phyloP scores from a whole-genome alignment of 768 basidiomycete genomes.

The Collybiopsis confluens region DNA sequence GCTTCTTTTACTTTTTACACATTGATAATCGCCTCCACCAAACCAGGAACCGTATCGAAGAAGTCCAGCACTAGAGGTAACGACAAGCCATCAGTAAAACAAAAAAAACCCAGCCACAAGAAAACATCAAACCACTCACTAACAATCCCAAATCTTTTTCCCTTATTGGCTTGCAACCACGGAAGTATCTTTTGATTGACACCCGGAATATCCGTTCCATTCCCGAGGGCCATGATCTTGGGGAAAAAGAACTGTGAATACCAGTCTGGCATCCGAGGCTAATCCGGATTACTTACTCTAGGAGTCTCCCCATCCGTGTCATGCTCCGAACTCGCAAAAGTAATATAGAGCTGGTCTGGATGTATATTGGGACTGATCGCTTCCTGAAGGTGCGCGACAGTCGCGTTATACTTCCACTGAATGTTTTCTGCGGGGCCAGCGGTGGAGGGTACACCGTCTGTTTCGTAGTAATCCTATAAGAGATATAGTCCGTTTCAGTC shows the following conservation, averaged over 20 bases:
- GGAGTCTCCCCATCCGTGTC: conserved; percentile 32
- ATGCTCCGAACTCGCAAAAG: conserved; percentile 42
- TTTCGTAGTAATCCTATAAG: conserved; percentile 36
- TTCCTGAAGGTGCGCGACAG: conserved; percentile 36
- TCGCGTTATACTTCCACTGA: conserved; percentile 37
- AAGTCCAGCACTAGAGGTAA: conserved; percentile 40
- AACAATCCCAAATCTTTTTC: conserved; percentile 42
- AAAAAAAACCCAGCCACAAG: not conserved
- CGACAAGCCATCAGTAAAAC: not conserved
- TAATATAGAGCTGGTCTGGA: conserved; percentile 42
- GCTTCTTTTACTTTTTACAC: not conserved
- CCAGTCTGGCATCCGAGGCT: too few species aligned
- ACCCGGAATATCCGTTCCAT: conserved; percentile 29
- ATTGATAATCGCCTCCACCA: conserved; percentile 40
- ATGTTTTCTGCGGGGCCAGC: conserved; percentile 35
- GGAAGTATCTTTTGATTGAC: conserved; percentile 42
- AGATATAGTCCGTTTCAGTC: too few species aligned
- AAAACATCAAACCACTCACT: conserved; percentile 28
- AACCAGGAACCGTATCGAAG: conserved; percentile 40
- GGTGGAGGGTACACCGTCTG: conserved; percentile 25
- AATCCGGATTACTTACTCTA: conserved; percentile 24
- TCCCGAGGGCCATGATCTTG: conserved; percentile 42
- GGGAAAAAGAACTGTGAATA: not conserved
- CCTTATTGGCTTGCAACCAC: conserved; percentile 37
- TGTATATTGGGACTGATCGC: conserved; percentile 30